phyloP scores from a whole-genome alignment of 768 basidiomycete species.

The Holtermanniella nyarrowii region DNA sequence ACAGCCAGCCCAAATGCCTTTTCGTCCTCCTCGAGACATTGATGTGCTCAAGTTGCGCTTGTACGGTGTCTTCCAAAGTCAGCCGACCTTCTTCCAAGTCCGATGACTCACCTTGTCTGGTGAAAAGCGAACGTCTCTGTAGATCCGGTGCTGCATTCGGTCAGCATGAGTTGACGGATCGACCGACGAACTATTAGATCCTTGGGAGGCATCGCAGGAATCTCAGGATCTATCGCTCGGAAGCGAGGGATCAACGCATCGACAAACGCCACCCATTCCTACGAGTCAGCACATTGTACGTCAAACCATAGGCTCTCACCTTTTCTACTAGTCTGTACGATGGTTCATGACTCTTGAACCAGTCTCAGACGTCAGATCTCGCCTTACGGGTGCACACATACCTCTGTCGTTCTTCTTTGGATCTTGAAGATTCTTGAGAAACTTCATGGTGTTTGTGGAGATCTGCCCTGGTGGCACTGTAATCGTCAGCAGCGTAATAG shows the following conservation, averaged over 20 bases:
- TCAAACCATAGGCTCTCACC: constrained; percentile 13
- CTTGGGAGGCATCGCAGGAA: constrained; percentile 80
- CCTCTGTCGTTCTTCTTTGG: constrained; percentile 67
- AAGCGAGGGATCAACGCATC: constrained; percentile 59
- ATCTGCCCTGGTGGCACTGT: constrained; percentile 74
- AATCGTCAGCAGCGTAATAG: background rate
- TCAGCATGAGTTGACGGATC: background rate
- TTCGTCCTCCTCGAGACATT: constrained; percentile 79
- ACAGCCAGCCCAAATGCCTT: constrained; percentile 83
- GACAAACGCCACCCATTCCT: constrained; percentile 78
- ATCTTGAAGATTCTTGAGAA: constrained; percentile 58
- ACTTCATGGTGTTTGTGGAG: constrained; percentile 74
- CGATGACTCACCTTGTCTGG: constrained; percentile 55
- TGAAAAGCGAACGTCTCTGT: constrained; percentile 87
- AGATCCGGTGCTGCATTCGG: constrained; percentile 60
- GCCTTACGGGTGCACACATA: background rate
- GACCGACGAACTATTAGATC: constrained; percentile 54
- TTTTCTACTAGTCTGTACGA: constrained; percentile 71
- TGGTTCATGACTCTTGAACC: constrained; percentile 78
- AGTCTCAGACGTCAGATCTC: constrained; percentile 33
- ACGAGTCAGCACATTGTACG: background rate
- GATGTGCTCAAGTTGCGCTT: constrained; percentile 70
- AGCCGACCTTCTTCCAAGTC: too few species aligned
- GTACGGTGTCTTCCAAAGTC: constrained; percentile 62
- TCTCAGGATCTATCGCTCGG: constrained; percentile 63